Evolutionary conservation across 352 stramenopile species (phyloP).

Genomic region (Globisporangium cylindrosporum): DNA sequence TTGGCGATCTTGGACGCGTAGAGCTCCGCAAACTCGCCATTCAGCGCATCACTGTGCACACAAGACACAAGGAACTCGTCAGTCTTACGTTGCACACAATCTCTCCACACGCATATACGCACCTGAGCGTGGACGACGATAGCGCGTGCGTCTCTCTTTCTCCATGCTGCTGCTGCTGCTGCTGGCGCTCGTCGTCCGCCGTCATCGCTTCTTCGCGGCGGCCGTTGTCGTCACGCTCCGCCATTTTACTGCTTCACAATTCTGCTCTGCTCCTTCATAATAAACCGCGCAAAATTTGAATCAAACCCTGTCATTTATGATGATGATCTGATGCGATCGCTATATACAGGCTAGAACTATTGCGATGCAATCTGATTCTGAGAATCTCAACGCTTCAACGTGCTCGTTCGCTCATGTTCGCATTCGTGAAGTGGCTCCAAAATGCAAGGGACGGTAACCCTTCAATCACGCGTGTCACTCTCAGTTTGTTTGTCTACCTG

Average conservation of each 20-base stretch:
- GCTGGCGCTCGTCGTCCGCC: not conserved
- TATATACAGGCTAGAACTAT: not conserved
- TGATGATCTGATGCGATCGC: not conserved
- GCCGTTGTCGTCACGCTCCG: not conserved
- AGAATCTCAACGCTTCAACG: not conserved
- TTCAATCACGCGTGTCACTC: not conserved
- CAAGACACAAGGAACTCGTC: not conserved
- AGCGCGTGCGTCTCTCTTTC: not conserved
- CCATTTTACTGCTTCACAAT: not conserved
- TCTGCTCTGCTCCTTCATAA: not conserved
- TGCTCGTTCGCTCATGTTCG: not conserved
- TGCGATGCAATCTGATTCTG: not conserved
- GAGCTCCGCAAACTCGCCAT: slow-evolving; percentile 40
- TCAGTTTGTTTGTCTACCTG: not conserved
- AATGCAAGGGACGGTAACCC: not conserved
- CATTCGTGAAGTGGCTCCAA: not conserved
- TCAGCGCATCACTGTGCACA: slow-evolving; percentile 13
- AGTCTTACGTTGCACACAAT: not conserved
- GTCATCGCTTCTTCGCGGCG: not conserved
- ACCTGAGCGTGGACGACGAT: not conserved
- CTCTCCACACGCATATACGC: not conserved
- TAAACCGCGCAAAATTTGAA: slow-evolving; percentile 2
- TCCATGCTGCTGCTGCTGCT: not conserved
- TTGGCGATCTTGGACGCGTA: slow-evolving; percentile 38
- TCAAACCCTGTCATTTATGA: not conserved